Evolutionary conservation across 2,329 filamentous ascomycete species (phyloP), one percentile per base, ranked within the genome.

Genomic region (Calonectria pseudoreteaudii): DNA sequence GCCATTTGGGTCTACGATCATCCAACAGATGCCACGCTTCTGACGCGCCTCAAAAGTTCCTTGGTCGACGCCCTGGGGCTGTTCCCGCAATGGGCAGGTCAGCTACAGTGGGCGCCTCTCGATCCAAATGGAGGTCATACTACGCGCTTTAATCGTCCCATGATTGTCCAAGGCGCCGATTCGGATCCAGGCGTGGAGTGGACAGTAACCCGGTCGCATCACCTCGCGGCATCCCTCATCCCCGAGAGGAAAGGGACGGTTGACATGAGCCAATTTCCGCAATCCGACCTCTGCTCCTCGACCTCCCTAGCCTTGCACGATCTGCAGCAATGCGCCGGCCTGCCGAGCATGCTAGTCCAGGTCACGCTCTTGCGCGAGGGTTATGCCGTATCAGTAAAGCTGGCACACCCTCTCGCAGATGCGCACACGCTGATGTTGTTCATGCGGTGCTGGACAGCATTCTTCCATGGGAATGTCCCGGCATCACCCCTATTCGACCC

Each of bases 21-120:
- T 34, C 38, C 60, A 47, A 31, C 41, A 23, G 41, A 65, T 16
- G 30, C 13, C 2, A 16, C 28, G 23, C 60, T 65, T 16, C 41
- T 65, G 31, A 10, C 10, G 14, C 60, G 26, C 10, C 60, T 65
- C 60, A 65, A 65, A 65, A 49, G 41, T 23, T 65, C 60, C 23
- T 49, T 65, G 18, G 8, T 65, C 41, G 28, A 44, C 6, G 5
- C 38, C 5, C 41, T 65, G 11, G 60, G 36, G 2, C 26, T 47
- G 2, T 65, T 65, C 28, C 60, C 60, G 5, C 60, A 65, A 49
- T 65, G 60, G 60, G 60, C 60, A 31, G 60, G 60, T 28, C 60
- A 65, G 41, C 8, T 65, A 7, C 23, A 65, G 20, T 65, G 60
- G 60, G 60, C 60, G 20, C 60, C 60, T 47, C 26, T 49, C 18